Percentiles rank a stretch among this genome's conserved stretches.
Conservation (phyloP, 2,329 filamentous ascomycete species). For the Cladophialophora chaetospira region DNA sequence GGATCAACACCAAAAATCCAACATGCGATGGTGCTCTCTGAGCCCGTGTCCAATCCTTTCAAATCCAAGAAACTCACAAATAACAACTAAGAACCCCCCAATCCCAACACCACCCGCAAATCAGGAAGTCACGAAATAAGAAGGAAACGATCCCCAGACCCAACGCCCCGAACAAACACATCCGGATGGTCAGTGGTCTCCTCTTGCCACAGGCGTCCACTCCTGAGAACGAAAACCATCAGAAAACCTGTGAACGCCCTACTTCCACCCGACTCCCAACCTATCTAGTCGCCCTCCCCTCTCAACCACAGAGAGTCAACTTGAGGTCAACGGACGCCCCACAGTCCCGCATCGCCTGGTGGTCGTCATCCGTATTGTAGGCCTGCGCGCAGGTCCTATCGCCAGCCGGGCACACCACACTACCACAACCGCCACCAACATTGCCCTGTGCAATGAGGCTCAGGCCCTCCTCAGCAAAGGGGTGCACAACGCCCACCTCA, state of each 20-base stretch:
- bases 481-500: slow-evolving; percentile 10
- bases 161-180: too few species aligned
- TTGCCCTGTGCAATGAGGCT: slow-evolving; percentile 6
- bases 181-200: too few species aligned
- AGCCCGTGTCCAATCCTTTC: too few species aligned
- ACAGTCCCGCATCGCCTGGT: slow-evolving; percentile 20
- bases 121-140: too few species aligned
- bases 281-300: neutral
- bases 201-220: too few species aligned
- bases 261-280: neutral
- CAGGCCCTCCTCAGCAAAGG: slow-evolving; percentile 19
- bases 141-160: too few species aligned
- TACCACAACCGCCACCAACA: slow-evolving; percentile 13
- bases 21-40: too few species aligned
- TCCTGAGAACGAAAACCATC: neutral
- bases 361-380: slow-evolving; percentile 22
- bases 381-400: slow-evolving; percentile 16
- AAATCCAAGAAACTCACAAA: too few species aligned
- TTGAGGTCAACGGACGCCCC: slow-evolving; percentile 10
- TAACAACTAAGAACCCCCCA: too few species aligned
- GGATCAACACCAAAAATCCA: too few species aligned
- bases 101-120: too few species aligned
- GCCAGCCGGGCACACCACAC: slow-evolving; percentile 8
- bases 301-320: slow-evolving; percentile 22
- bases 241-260: neutral